Percentiles rank a stretch among this genome's conserved stretches.
These are phyloP conservation scores for Ogataea ramenticola DNA, from an alignment of 805 yeast genomes.

Conservation along the genomic window DNA sequence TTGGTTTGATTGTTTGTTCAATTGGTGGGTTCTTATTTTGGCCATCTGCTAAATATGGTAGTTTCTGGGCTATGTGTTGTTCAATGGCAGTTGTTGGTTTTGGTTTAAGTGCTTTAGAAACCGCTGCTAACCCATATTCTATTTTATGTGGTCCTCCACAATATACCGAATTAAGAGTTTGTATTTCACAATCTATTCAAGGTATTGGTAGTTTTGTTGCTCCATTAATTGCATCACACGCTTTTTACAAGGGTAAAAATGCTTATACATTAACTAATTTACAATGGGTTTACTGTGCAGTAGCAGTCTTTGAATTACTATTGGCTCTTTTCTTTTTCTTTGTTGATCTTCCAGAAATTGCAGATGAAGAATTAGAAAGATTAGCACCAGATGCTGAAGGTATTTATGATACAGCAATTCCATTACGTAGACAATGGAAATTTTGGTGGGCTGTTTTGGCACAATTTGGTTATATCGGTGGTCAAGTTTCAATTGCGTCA, in stretches of 20 bases:
- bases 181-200: conserved; percentile 7
- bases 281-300: conserved; percentile 11
- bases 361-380: conserved; percentile 8
- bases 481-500: conserved; percentile 9
- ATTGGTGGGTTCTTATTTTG: conserved; percentile 9
- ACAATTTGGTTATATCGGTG: conserved; percentile 11
- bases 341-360: conserved; percentile 10
- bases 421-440: conserved; percentile 6
- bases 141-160: conserved; percentile 8
- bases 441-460: conserved; percentile 10
- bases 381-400: conserved; percentile 5
- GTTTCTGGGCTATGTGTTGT: conserved; percentile 9
- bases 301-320: conserved; percentile 7
- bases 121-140: conserved; percentile 8
- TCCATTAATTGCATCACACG: conserved; percentile 9
- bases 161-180: conserved; percentile 7
- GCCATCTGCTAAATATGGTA: conserved; percentile 8
- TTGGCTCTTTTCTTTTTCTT: conserved; percentile 6
- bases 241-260: conserved; percentile 8
- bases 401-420: conserved; percentile 7
- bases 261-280: conserved; percentile 5
- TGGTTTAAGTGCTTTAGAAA: conserved; percentile 9
- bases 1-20: conserved; percentile 5
- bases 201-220: conserved; percentile 9
- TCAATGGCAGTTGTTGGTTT: conserved; percentile 8